Evolutionary conservation across 106 monocot genomes (phyloP).

Genomic region (Platanthera guangdongensis): DNA sequence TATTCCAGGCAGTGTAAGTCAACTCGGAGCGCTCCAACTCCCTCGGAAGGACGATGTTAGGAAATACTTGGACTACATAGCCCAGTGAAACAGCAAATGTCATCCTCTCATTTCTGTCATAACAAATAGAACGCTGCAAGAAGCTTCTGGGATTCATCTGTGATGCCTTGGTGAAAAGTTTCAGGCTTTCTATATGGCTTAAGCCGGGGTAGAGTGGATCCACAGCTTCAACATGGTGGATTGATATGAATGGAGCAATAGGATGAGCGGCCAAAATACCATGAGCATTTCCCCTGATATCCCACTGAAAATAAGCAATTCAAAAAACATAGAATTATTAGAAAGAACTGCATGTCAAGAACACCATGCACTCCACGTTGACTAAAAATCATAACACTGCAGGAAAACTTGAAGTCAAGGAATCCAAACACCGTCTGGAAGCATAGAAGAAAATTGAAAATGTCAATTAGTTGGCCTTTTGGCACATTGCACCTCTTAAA

Average conservation of each 20-base stretch:
- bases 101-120: conserved; percentile 37
- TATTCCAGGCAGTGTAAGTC: conserved; percentile 76
- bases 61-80: conserved; percentile 80
- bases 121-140: conserved; percentile 75
- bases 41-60: conserved; percentile 57
- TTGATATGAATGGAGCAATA: conserved; percentile 68
- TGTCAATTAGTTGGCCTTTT: too few species aligned
- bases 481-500: too few species aligned
- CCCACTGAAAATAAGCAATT: conserved; percentile 47
- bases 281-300: conserved; percentile 67
- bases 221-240: conserved; percentile 86
- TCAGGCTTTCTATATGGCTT: conserved; percentile 48
- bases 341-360: not conserved
- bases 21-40: conserved; percentile 77
- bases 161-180: conserved; percentile 81
- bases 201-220: conserved; percentile 75
- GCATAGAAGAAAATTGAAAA: not conserved
- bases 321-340: not conserved
- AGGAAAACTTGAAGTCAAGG: not conserved
- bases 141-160: conserved; percentile 42
- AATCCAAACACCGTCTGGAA: not conserved
- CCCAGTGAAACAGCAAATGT: conserved; percentile 74
- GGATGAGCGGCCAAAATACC: conserved; percentile 87
- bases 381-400: not conserved
- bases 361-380: not conserved